phyloP scores from a whole-genome alignment of 495 filamentous ascomycete species.

The Tuber calosporum region DNA sequence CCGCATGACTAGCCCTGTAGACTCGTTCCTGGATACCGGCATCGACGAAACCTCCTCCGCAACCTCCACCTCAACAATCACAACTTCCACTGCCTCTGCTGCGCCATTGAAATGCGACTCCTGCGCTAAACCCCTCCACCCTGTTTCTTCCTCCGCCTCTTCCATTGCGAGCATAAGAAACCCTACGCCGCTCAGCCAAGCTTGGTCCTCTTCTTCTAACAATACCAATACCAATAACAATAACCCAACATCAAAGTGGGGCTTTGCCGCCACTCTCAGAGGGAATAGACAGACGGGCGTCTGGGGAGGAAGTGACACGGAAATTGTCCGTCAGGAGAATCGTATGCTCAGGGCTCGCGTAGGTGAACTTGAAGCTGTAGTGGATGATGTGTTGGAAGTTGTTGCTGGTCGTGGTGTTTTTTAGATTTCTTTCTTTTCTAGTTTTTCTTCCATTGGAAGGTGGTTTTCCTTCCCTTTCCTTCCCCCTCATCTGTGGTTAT shows the following conservation, averaged over 20 bases:
- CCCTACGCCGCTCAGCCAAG: slow-evolving; percentile 35
- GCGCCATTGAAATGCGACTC: slow-evolving; percentile 17
- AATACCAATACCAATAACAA: slow-evolving; percentile 17
- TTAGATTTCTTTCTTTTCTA: slow-evolving; percentile 10
- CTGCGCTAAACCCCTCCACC: slow-evolving; percentile 11
- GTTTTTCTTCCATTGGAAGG: slow-evolving; percentile 7
- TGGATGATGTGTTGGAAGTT: slow-evolving; percentile 65
- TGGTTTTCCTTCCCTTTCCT: slow-evolving; percentile 3
- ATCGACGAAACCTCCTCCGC: slow-evolving; percentile 12
- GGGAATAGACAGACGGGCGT: slow-evolving; percentile 53
- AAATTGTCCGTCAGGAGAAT: slow-evolving; percentile 66
- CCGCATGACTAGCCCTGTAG: slow-evolving; percentile 29
- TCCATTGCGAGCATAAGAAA: slow-evolving; percentile 27
- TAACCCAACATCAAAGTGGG: slow-evolving; percentile 32
- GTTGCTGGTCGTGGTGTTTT: slow-evolving; percentile 44
- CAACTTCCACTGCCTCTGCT: slow-evolving; percentile 10
- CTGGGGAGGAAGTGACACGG: slow-evolving; percentile 65
- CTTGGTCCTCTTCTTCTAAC: slow-evolving; percentile 27
- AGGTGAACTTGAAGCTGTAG: slow-evolving; percentile 57
- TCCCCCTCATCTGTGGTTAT: slow-evolving; percentile 12
- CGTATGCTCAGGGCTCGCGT: slow-evolving; percentile 60
- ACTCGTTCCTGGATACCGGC: slow-evolving; percentile 26
- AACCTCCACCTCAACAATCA: slow-evolving; percentile 11
- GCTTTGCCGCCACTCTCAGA: slow-evolving; percentile 28
- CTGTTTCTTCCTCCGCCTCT: slow-evolving; percentile 5